These are phyloP conservation scores for Theobroma grandiflorum DNA, from an alignment of 441 rosid species.

Conservation along the genomic window DNA sequence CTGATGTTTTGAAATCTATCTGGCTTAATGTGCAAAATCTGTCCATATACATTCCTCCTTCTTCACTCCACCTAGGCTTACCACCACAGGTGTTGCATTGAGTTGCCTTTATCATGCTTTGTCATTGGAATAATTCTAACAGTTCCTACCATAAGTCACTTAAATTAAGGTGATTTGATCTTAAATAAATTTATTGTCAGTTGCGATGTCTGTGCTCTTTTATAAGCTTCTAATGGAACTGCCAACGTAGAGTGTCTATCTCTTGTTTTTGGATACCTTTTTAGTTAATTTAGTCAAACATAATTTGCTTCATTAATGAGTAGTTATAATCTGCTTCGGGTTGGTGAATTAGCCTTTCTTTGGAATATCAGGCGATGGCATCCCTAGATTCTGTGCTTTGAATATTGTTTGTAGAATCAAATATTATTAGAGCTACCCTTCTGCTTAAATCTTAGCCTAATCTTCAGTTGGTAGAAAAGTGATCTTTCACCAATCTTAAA, in stretches of 20 bases:
- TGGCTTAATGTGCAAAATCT: neutral
- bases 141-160: neutral
- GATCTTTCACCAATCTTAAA: neutral
- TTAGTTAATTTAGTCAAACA: neutral
- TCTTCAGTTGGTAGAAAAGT: neutral
- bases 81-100: neutral
- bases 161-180: neutral
- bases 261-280: neutral
- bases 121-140: neutral
- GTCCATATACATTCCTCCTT: neutral
- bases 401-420: neutral
- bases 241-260: neutral
- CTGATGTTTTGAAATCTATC: neutral
- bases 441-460: neutral
- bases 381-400: constrained; percentile 2
- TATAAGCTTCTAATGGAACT: neutral
- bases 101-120: neutral
- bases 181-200: neutral
- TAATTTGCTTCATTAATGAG: neutral
- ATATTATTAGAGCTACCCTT: neutral
- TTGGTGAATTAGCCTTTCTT: neutral
- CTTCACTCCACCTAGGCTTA: neutral
- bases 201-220: neutral
- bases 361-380: neutral
- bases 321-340: neutral